Evolutionary conservation across 2,329 filamentous ascomycete genomes (phyloP).

Genomic region (Fusarium torulosum): DNA sequence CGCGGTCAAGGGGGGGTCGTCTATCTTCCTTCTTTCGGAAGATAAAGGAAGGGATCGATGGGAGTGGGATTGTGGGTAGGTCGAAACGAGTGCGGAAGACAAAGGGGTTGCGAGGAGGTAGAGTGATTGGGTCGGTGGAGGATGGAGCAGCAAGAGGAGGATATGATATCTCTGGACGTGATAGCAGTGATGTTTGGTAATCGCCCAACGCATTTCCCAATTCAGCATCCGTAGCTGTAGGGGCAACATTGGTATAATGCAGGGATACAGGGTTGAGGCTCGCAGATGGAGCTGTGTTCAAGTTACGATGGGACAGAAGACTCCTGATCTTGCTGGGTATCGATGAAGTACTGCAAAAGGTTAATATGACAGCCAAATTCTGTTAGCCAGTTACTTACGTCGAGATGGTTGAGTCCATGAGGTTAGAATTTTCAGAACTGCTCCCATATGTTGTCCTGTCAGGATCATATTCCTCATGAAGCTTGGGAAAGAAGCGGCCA

Average conservation of each 20-base stretch:
- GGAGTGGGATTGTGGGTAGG: constrained; percentile 42
- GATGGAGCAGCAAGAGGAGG: constrained; percentile 1
- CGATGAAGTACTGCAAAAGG: constrained; percentile 17
- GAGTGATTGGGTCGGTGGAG: constrained; percentile 17
- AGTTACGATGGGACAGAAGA: constrained; percentile 37
- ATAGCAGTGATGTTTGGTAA: constrained; percentile 3
- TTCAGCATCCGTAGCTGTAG: constrained; percentile 26
- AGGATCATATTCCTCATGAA: constrained; percentile 57
- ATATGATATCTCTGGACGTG: constrained; percentile 3
- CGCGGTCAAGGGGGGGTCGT: not conserved
- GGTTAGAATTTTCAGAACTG: constrained; percentile 41
- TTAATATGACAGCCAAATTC: not conserved
- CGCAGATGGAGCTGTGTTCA: constrained; percentile 34
- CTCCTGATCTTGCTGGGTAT: constrained; percentile 41
- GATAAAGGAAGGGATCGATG: constrained; percentile 36
- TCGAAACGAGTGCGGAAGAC: constrained; percentile 52
- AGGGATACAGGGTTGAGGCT: constrained; percentile 17
- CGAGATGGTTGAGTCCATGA: constrained; percentile 35
- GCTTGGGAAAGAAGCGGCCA: constrained; percentile 58
- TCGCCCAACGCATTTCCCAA: constrained; percentile 3
- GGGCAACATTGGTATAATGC: constrained; percentile 1
- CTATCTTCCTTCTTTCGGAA: constrained; percentile 26
- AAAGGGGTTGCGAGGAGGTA: constrained; percentile 50
- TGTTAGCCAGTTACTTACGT: constrained; percentile 34
- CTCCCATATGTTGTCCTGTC: constrained; percentile 45